Evolutionary conservation across 768 basidiomycete genomes (phyloP), one percentile per base, ranked within the genome.

Genomic region (Suillus plorans): DNA sequence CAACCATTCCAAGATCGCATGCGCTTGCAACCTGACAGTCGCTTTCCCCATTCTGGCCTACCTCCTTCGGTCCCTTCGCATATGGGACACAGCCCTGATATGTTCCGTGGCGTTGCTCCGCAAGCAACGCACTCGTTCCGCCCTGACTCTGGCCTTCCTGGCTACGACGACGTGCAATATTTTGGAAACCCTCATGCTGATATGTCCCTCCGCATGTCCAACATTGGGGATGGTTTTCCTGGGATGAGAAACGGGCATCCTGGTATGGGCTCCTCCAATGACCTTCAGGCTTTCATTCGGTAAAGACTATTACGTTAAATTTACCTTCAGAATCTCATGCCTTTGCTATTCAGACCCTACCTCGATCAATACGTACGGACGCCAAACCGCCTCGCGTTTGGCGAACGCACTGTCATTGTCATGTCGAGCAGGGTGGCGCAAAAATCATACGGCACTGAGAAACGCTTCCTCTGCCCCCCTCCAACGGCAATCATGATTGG

Each of bases 381-480:
- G 25, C 82, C 87, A 45, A 97, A 97, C 74, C 86, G 95, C 37
- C 84, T 97, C 55, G 91, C 91, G 1, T 91, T 91, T 70, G 97
- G 97, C 60, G 97, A 98, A 76, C 88, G 95, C 57, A 94, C 95
- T 5, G 87, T 99, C 66, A 91, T 98, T 66, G 91, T 99, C 70
- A 95, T 97, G 92, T 96, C 94, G n/a, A 94, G 92, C 74, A 95
- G 92, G 73, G 95, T 98, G 37, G 97, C 94, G 4, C 97, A 99
- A 81, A 97, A 98, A 74, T 95, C 93, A 10, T 99, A 98, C 74
- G 96, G 95, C 44, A 95, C 91, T 20, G 96, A 98, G 77, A 97
- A 97, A 77, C 85, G 96, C 52, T 97, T 96, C 84, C 84, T 96
- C 42, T 97, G 94, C 74, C 95, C 93, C 9, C 96, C 92, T 62